A percentile compares a stretch with the other conserved stretches of the same genome.
These are phyloP conservation scores for Casaregolazyma suthepensis DNA, from an alignment of 1,139 yeast species.

Conservation along the genomic window DNA sequence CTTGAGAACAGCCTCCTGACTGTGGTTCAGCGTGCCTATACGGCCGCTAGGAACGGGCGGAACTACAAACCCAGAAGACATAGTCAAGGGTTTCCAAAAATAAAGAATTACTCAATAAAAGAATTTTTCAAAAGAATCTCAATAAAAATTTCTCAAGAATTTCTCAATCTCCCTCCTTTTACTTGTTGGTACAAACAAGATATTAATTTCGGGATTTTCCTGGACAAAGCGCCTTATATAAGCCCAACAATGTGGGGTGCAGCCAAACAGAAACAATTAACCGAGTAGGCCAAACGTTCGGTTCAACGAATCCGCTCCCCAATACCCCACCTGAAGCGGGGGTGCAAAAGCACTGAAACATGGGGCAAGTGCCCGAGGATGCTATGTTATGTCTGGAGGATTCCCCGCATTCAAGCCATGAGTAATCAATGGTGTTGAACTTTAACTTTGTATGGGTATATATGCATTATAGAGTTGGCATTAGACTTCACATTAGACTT, in stretches of 20 bases:
- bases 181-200: background rate
- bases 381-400: background rate
- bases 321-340: background rate
- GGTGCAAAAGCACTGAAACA: background rate
- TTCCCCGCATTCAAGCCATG: background rate
- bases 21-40: conserved; percentile 43
- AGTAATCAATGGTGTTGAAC: too few species aligned
- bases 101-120: background rate
- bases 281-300: background rate
- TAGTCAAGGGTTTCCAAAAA: background rate
- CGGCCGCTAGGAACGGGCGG: conserved; percentile 8
- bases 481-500: too few species aligned
- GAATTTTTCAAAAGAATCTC: background rate
- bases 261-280: background rate
- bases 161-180: too few species aligned
- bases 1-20: conserved; percentile 62
- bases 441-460: too few species aligned
- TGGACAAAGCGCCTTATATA: background rate
- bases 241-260: background rate
- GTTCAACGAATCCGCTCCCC: background rate
- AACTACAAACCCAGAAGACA: background rate
- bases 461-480: too few species aligned
- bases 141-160: too few species aligned
- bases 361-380: background rate
- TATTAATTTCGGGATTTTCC: background rate